Conservation (phyloP, 2,329 filamentous ascomycete genomes). For the Nannizzia gypsea region DNA sequence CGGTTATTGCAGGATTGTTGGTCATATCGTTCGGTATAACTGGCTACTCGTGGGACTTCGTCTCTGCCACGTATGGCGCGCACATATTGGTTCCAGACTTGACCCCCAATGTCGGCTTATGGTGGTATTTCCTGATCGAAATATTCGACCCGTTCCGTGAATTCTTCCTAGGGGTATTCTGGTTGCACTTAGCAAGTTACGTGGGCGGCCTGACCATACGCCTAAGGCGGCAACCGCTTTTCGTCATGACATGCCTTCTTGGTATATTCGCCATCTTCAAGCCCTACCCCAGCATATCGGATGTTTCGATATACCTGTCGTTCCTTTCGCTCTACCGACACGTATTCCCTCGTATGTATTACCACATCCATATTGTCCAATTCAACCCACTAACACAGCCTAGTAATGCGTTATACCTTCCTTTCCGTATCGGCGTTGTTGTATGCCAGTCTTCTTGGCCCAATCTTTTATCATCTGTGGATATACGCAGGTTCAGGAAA, state of each 20-base stretch:
- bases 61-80: conserved; percentile 81
- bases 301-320: conserved; percentile 74
- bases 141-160: conserved; percentile 97
- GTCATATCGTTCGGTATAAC: conserved; percentile 61
- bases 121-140: conserved; percentile 99
- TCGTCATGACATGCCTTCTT: conserved; percentile 69
- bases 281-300: conserved; percentile 86
- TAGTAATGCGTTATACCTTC: conserved; percentile 87
- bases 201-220: conserved; percentile 75
- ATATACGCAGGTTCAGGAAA: conserved; percentile 97
- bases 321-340: conserved; percentile 80
- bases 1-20: conserved; percentile 51
- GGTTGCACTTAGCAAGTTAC: conserved; percentile 86
- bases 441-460: conserved; percentile 79
- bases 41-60: conserved; percentile 72
- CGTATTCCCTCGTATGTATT: conserved; percentile 60
- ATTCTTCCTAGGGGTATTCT: conserved; percentile 97
- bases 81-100: conserved; percentile 84
- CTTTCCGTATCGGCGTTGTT: conserved; percentile 70
- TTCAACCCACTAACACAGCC: conserved; percentile 19
- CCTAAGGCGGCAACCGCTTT: conserved; percentile 72
- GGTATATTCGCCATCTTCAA: conserved; percentile 94
- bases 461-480: conserved; percentile 94
- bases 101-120: conserved; percentile 87
- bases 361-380: background rate